A percentile compares a stretch with the other conserved stretches of the same genome.
phyloP scores from a whole-genome alignment of 306 rosid species.

The Glycine latifolia region DNA sequence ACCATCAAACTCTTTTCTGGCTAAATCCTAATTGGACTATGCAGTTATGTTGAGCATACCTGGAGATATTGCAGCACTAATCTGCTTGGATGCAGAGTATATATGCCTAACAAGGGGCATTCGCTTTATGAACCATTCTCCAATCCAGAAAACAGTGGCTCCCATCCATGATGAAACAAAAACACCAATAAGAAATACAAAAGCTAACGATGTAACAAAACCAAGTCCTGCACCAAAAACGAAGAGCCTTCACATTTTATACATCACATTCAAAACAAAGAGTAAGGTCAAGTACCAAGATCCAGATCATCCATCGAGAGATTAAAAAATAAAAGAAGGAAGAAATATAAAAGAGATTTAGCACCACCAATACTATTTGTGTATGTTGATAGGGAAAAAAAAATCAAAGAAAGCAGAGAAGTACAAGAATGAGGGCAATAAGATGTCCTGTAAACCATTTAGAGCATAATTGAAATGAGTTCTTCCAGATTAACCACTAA shows the following conservation, averaged over 20 bases:
- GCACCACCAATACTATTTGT: background rate
- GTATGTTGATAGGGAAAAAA: conserved; percentile 14
- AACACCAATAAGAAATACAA: conserved; percentile 85
- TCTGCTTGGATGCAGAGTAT: conserved; percentile 93
- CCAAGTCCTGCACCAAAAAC: conserved; percentile 40
- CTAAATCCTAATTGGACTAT: conserved; percentile 18
- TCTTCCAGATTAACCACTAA: conserved; percentile 32
- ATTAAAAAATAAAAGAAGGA: conserved; percentile 2
- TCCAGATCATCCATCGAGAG: conserved; percentile 4
- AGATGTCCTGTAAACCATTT: conserved; percentile 7
- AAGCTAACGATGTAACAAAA: conserved; percentile 79
- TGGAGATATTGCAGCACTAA: conserved; percentile 92
- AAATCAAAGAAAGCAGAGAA: conserved; percentile 11
- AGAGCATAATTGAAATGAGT: conserved; percentile 16
- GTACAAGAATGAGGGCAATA: conserved; percentile 7
- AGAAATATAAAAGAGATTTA: background rate
- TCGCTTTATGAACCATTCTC: conserved; percentile 90
- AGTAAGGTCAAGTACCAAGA: background rate
- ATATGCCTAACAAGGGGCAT: conserved; percentile 91
- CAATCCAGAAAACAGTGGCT: conserved; percentile 80
- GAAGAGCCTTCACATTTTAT: background rate
- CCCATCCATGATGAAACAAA: conserved; percentile 96
- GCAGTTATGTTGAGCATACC: conserved; percentile 55
- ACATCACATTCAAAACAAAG: conserved; percentile 42
- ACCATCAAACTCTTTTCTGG: background rate